A percentile compares a stretch with the other conserved stretches of the same genome.
These are phyloP conservation scores for Rhipidocladum racemiflorum DNA, from an alignment of 176 grass and related monocot species.

Conservation along the genomic window DNA sequence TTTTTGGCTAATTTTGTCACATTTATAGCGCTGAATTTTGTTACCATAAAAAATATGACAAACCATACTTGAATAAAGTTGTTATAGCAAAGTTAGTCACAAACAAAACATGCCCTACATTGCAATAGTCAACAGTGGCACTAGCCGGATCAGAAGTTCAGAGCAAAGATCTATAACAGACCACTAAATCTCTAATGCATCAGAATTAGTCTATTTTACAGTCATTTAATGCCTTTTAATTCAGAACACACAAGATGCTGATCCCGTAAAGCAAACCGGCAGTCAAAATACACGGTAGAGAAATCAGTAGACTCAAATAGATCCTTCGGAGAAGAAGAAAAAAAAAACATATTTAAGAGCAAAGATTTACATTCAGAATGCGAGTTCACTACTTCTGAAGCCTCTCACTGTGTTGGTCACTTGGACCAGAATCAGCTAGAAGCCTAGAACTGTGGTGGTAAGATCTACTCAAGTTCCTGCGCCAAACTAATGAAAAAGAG, in stretches of 20 bases:
- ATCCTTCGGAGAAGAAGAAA: no score
- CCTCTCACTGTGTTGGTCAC: neutral
- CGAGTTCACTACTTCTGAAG: neutral
- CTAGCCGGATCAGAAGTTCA: neutral
- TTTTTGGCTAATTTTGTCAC: no score
- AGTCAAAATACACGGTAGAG: neutral
- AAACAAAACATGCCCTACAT: neutral
- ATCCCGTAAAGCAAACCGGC: neutral
- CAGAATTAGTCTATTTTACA: neutral
- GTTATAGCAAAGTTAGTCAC: no score
- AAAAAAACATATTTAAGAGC: neutral
- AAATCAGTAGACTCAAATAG: neutral
- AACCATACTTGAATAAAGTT: no score
- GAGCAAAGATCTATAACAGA: neutral
- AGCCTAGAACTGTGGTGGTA: neutral
- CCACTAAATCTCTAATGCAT: neutral
- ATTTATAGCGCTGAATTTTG: no score
- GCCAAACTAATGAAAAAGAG: neutral
- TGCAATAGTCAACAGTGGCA: neutral
- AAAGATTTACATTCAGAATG: neutral
- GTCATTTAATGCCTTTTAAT: neutral
- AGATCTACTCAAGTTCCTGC: neutral
- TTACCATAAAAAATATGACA: no score
- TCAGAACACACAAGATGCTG: neutral
- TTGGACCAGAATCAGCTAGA: neutral